A percentile compares a stretch with the other conserved stretches of the same genome.
Conservation (phyloP, 345 rosid genomes). For the Litchi chinensis region DNA sequence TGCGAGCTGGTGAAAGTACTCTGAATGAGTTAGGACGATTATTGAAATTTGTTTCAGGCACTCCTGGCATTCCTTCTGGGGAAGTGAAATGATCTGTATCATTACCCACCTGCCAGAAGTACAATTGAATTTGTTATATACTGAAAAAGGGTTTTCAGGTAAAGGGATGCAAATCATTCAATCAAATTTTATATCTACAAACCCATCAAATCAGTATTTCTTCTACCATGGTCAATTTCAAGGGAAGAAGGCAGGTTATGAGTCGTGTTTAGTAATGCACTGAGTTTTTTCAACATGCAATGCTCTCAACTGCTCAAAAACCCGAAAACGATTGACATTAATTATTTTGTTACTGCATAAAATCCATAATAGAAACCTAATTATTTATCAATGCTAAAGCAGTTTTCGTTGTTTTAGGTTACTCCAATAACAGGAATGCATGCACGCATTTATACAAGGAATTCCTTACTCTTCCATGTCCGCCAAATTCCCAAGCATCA, state of each 20-base stretch:
- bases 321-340: not conserved
- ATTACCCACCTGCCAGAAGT: constrained; percentile 59
- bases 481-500: constrained; percentile 73
- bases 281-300: not conserved
- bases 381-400: not conserved
- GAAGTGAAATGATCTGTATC: constrained; percentile 68
- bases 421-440: constrained; percentile 3
- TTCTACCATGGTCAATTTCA: not conserved
- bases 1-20: constrained; percentile 64
- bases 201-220: not conserved
- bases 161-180: not conserved
- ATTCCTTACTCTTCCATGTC: constrained; percentile 68
- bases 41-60: constrained; percentile 78
- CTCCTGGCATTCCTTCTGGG: constrained; percentile 80
- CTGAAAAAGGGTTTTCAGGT: not conserved
- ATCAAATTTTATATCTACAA: not conserved
- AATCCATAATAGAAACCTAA: constrained; percentile 1
- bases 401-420: not conserved
- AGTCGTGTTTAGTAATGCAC: not conserved
- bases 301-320: not conserved
- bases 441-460: constrained; percentile 13
- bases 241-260: not conserved
- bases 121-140: constrained; percentile 2
- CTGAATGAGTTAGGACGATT: constrained; percentile 77
- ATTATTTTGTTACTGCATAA: not conserved